Evolutionary conservation across 441 rosid species (phyloP), one percentile per base, ranked within the genome.

Genomic region (Biscutella auriculata): DNA sequence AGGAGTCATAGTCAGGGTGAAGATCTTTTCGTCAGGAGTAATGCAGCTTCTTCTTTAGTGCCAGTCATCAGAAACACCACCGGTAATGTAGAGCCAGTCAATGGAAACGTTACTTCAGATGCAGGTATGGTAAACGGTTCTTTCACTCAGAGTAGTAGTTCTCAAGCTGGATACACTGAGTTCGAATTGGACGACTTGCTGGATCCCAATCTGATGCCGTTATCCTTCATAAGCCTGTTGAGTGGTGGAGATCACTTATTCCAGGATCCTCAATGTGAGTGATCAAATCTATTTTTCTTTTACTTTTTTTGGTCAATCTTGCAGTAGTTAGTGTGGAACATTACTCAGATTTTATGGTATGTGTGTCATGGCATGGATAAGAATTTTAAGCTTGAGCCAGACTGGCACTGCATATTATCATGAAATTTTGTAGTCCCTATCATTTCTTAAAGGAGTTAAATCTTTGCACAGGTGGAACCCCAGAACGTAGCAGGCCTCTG

Each of bases 391-490:
- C 30, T 62, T 34, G 28, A 46, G 17, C 14, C 19, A 28, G 28
- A 49, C 27, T 43, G 17, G 25, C 28, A 42, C 4, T 23, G 52
- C 37, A 29, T 62, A n/a, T 7, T 28, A 33, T 37, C n/a, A 27
- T 55, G n/a, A 16, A 6, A 35, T 32, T 51, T 60, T 41, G 34
- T 57, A 25, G 13, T 52, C 28, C 21, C 15, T 62, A 33, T 57
- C 5, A 16, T 32, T 59, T 65, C 27, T 49, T 39, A 39, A 62
- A 21, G 29, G 21, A 54, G 44, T 45, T 16, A 17, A 28, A 21
- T 34, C 66, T 67, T 60, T 43, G 34, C 70, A 33, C 85, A 85
- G 98, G 76, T 71, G 87, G 62, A 57, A 57, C 72, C 65, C 80
- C 79, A 10, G 29, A 62, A 72, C 48, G 75, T 67, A 67, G 45